Base-by-base conservation (phyloP, 1,139 yeast species). In the Kazachstania sp. region DNA sequence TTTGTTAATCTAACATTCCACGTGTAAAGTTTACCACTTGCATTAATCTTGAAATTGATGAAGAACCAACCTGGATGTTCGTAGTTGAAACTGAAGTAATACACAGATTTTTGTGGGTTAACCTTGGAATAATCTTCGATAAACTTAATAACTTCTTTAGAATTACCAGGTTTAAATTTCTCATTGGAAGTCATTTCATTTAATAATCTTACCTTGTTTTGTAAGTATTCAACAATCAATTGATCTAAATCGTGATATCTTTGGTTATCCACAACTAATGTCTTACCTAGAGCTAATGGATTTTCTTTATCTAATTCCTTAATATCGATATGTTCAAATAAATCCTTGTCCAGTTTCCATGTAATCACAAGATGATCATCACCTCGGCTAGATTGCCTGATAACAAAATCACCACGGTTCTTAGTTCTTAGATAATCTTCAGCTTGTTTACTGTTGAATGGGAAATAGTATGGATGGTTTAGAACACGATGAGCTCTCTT, bases 381-480 rank as follows among this genome's bases (percentile, higher is more conserved):
- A 34, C 98, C 98, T 52, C 83, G 81, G 7, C 95, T 86, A 1
- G 97, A 88, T 11, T 97, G 98, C 56, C 99, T 79, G 49, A 92
- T 86, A 31, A 94, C 95, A 69, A 88, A 79, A 59, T 87, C 96
- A 44, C 99, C 99, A 51, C 90, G 83, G 42, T 82, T 79, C 65
- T 85, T 78, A 15, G 95, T 86, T 12, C 97, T 96, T 60, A 92
- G 74, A 59, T 76, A 90, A 59, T 86, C 95, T 66, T 92, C 97
- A 0, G 99, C 97, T 69, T 92, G 97, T 51, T 75, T 75, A 52
- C 84, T 78, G 58, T 80, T 86, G 71, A 90, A 83, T 53, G 86
- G 83, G 57, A 80, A 85, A 75, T 86, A 92, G 61, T 85, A 77
- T 40, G 97, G 95, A 71, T 92, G 99, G 63, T 88, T 94, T 57